Evolutionary conservation across 352 stramenopile species (phyloP).

Genomic region (Globisporangium acanthophoron): DNA sequence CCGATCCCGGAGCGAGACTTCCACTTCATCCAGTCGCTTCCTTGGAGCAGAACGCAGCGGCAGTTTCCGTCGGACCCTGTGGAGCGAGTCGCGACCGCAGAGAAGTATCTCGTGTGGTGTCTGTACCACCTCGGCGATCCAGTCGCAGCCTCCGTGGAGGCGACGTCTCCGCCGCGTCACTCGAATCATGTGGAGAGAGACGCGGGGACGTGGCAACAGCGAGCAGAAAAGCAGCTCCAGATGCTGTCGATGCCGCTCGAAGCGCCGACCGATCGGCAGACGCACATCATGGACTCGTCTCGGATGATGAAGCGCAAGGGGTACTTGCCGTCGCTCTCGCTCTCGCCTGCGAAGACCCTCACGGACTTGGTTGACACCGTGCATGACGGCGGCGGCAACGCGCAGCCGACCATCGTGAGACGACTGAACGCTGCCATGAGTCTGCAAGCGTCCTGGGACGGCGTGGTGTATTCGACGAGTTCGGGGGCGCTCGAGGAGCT

Average conservation of each 20-base stretch:
- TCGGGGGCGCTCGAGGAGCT: conserved; percentile 46
- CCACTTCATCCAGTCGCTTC: conserved; percentile 16
- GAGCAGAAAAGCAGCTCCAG: conserved; percentile 60
- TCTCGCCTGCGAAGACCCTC: conserved; percentile 58
- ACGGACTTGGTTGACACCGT: conserved; percentile 52
- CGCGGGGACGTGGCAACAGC: conserved; percentile 48
- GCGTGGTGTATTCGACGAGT: conserved; percentile 32
- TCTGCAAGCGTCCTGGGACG: conserved; percentile 25
- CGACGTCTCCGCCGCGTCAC: neutral
- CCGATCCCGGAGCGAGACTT: conserved; percentile 65
- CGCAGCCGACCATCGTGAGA: conserved; percentile 5
- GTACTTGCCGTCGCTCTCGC: conserved; percentile 46
- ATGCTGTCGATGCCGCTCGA: conserved; percentile 67
- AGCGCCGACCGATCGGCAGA: conserved; percentile 29
- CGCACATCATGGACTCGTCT: conserved; percentile 66
- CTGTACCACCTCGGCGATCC: conserved; percentile 33
- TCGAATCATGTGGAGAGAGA: conserved; percentile 6
- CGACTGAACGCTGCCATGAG: conserved; percentile 3
- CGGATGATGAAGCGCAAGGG: conserved; percentile 73
- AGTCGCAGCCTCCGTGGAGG: neutral
- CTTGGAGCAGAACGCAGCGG: conserved; percentile 21
- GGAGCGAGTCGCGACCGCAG: conserved; percentile 40
- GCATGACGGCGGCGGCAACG: conserved; percentile 17
- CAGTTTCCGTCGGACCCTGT: conserved; percentile 23
- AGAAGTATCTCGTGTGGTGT: conserved; percentile 69